These are phyloP conservation scores for Chaetomiaceae sp. DNA, from an alignment of 2,329 filamentous ascomycete genomes.

Conservation along the genomic window DNA sequence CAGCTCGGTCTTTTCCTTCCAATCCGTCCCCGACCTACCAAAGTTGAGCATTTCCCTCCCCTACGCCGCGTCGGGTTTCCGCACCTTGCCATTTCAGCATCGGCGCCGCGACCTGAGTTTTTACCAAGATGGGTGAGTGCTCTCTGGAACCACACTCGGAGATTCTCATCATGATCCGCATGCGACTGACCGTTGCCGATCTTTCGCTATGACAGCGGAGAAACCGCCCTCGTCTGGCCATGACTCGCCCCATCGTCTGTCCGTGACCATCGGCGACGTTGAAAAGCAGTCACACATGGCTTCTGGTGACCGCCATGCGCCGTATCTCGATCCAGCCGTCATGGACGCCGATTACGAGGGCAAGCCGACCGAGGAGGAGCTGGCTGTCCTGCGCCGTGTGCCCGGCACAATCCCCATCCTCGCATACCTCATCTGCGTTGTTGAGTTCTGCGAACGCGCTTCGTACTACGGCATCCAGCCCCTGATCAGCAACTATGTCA, in stretches of 20 bases:
- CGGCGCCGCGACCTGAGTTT: too few relatives aligned
- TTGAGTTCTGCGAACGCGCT: slow-evolving; percentile 57
- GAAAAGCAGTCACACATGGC: slow-evolving; percentile 13
- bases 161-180: neutral
- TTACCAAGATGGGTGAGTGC: slow-evolving; percentile 5
- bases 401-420: slow-evolving; percentile 47
- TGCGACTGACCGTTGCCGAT: neutral
- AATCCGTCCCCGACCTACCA: too few relatives aligned
- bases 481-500: slow-evolving; percentile 56
- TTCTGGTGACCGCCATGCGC: slow-evolving; percentile 11
- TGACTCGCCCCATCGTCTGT: neutral
- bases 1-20: too few relatives aligned
- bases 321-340: slow-evolving; percentile 27
- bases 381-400: slow-evolving; percentile 47
- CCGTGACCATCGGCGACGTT: slow-evolving; percentile 3
- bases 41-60: too few relatives aligned
- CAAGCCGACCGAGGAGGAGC: slow-evolving; percentile 48
- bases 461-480: slow-evolving; percentile 55
- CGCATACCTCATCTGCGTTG: slow-evolving; percentile 53
- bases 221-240: slow-evolving; percentile 6
- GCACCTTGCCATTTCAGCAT: too few relatives aligned
- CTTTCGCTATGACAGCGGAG: slow-evolving; percentile 2
- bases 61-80: too few relatives aligned
- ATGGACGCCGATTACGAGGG: slow-evolving; percentile 26
- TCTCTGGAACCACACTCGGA: neutral